Conservation (phyloP, 2,329 filamentous ascomycete species). For the Teratosphaeria zuluensis region DNA sequence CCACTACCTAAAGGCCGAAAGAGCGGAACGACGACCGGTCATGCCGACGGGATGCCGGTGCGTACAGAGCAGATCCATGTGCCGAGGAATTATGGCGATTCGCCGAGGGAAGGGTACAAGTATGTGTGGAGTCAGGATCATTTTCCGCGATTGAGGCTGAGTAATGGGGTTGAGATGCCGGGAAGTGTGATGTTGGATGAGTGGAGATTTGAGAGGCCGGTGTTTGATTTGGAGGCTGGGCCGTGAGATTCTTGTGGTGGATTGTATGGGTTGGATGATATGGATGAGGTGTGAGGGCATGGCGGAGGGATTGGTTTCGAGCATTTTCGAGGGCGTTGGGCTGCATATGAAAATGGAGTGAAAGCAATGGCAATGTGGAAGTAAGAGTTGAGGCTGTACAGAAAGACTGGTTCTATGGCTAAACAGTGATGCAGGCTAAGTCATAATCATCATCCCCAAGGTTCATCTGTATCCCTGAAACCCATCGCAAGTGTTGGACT, state of each 20-base stretch:
- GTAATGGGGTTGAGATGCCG: constrained; percentile 39
- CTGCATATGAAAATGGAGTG: neutral
- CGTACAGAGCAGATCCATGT: constrained; percentile 7
- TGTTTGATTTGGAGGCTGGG: constrained; percentile 11
- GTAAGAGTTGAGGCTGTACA: neutral
- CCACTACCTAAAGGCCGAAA: constrained; percentile 2
- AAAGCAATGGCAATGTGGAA: neutral
- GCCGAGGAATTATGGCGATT: constrained; percentile 19
- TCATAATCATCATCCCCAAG: neutral
- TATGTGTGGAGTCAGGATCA: constrained; percentile 30
- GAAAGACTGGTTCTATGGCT: neutral
- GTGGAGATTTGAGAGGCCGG: constrained; percentile 24
- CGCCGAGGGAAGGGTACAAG: constrained; percentile 22
- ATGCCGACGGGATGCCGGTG: neutral
- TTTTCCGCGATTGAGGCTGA: constrained; percentile 37
- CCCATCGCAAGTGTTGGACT: neutral
- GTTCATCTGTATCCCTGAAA: neutral
- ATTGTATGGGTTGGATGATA: neutral
- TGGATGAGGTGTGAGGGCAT: neutral
- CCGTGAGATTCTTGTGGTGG: neutral
- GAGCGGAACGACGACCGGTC: constrained; percentile 5
- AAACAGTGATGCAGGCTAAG: neutral
- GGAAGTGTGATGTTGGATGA: constrained; percentile 31
- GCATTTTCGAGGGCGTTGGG: neutral
- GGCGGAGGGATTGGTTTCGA: neutral